Conservation (phyloP, 352 stramenopile genomes). For the Elongisporangium prolatum region DNA sequence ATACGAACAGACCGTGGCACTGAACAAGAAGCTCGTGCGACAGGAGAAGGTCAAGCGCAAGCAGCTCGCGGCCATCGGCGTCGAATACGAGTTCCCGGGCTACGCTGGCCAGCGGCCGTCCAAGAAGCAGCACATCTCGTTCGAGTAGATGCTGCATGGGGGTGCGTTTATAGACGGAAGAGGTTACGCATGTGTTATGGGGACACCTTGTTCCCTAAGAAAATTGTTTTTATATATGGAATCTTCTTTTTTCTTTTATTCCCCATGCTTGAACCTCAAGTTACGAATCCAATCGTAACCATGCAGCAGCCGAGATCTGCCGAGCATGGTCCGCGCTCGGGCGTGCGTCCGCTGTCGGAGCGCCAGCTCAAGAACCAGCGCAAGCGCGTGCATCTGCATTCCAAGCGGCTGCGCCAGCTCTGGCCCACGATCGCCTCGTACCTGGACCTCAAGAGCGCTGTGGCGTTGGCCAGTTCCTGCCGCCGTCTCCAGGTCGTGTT, state of each 20-base stretch:
- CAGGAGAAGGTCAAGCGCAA: slow-evolving; percentile 81
- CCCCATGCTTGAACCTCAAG: neutral
- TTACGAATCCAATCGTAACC: neutral
- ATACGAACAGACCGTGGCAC: slow-evolving; percentile 64
- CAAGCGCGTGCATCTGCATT: slow-evolving; percentile 55
- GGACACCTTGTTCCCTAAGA: neutral
- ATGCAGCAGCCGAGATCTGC: slow-evolving; percentile 7
- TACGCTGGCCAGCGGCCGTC: slow-evolving; percentile 58
- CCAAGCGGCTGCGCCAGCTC: slow-evolving; percentile 44
- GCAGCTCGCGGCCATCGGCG: slow-evolving; percentile 65
- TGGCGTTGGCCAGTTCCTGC: slow-evolving; percentile 30
- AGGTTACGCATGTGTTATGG: neutral
- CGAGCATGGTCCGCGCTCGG: slow-evolving; percentile 3
- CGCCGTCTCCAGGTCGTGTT: slow-evolving; percentile 33
- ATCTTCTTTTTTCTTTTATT: neutral
- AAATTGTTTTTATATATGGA: neutral
- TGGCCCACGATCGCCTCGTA: slow-evolving; percentile 36
- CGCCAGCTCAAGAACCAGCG: slow-evolving; percentile 30
- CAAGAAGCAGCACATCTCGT: slow-evolving; percentile 78
- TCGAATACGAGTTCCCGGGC: slow-evolving; percentile 83
- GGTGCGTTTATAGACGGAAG: neutral
- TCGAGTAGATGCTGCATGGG: slow-evolving; percentile 24
- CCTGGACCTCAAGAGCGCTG: slow-evolving; percentile 26
- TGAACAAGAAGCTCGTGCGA: slow-evolving; percentile 66
- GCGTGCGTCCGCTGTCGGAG: slow-evolving; percentile 27